These are phyloP conservation scores for Cordia subcordata DNA, from an alignment of 257 asterid species.

Conservation along the genomic window DNA sequence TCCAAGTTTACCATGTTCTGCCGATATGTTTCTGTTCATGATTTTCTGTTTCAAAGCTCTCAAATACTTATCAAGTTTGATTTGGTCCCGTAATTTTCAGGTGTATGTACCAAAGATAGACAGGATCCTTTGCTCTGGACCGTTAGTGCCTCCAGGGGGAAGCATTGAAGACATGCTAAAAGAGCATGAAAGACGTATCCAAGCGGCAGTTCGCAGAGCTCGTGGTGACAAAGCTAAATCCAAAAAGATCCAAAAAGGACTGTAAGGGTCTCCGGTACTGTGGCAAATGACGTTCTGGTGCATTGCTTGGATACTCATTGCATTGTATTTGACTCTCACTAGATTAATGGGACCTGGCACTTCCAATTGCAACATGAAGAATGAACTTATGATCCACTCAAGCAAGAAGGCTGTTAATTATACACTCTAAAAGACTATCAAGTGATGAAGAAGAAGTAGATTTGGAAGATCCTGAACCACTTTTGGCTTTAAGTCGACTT, in stretches of 20 bases:
- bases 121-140: conserved; percentile 63
- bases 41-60: not conserved
- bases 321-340: not conserved
- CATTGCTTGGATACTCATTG: not conserved
- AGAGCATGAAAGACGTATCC: conserved; percentile 70
- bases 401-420: not conserved
- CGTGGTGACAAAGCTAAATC: conserved; percentile 31
- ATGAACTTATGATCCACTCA: not conserved
- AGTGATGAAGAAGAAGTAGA: too few species aligned
- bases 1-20: not conserved
- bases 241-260: conserved; percentile 8
- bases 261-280: not conserved
- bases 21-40: not conserved
- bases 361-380: not conserved
- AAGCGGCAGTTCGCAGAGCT: conserved; percentile 66
- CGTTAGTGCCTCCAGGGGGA: conserved; percentile 59
- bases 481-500: too few species aligned
- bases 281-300: not conserved
- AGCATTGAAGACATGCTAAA: conserved; percentile 70
- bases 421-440: too few species aligned
- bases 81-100: conserved; percentile 22
- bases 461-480: too few species aligned
- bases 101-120: conserved; percentile 41
- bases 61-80: not conserved
- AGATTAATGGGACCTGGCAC: not conserved